Evolutionary conservation across 1,284 basidiomycete genomes (phyloP), one percentile per base, ranked within the genome.

Genomic region (Stygiomarasmius scandens): DNA sequence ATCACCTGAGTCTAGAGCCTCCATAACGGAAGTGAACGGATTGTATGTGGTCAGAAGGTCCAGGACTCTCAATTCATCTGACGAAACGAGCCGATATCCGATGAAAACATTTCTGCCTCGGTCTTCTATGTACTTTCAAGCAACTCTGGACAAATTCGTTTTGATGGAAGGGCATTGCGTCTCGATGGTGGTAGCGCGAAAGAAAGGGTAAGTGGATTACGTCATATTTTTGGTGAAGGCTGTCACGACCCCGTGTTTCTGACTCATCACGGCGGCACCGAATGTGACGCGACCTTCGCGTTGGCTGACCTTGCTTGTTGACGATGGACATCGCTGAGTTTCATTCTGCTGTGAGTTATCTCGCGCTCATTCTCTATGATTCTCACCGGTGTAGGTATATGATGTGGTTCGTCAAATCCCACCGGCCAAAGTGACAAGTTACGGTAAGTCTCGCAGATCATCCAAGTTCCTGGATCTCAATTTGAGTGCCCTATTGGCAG

Each of bases 391-490:
- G 12, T 44, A 90, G 87, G 89, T 91, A 1, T 91, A 91, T 59
- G 76, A 84, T 47, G 75, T 81, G 25, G 84, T 89, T 23, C 80
- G 88, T 50, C 78, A 80, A 57, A 89, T 91, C 52, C 89, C 89
- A 9, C 68, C 68, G 20, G 77, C 78, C 58, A 79, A 77, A 66
- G 87, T 89, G 5, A 90, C 89, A 0, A 87, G 81, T 56, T 91
- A 91, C 63, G 88, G 63, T 63, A 38, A 11, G 52, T 51, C 11
- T n/a, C 14, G n/a, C n/a, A n/a, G n/a, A n/a, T n/a, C n/a, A n/a
- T 43, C 16, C 22, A n/a, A 16, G 23, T 32, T 53, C 10, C 11
- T 22, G 20, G 20, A 51, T 16, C 12, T n/a, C 49, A 29, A 2
- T 22, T 36, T 22, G 38, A 49, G 34, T 49, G 16, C 51, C 19